Evolutionary conservation across 768 basidiomycete genomes (phyloP).

Genomic region (Russula dissimulans): DNA sequence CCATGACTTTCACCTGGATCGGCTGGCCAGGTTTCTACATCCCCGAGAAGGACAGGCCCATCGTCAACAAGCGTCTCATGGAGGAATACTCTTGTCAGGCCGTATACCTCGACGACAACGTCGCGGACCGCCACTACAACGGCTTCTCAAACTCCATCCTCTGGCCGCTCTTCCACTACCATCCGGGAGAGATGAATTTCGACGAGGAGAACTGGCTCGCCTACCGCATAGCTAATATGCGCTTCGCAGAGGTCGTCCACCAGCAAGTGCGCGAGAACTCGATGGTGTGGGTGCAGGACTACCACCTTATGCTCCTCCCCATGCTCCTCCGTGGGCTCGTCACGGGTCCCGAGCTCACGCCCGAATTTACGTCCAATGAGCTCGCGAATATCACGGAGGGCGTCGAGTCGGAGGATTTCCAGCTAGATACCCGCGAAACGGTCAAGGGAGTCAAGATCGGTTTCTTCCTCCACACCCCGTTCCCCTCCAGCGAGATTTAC

Average conservation of each 20-base stretch:
- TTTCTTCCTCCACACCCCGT: slow-evolving; percentile 97
- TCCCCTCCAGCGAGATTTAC: slow-evolving; percentile 97
- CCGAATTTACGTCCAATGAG: slow-evolving; percentile 51
- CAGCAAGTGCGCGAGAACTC: slow-evolving; percentile 72
- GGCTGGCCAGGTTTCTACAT: slow-evolving; percentile 95
- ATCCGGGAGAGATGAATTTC: slow-evolving; percentile 99
- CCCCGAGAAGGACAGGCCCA: slow-evolving; percentile 80
- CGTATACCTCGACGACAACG: slow-evolving; percentile 94
- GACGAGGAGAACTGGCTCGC: slow-evolving; percentile 98
- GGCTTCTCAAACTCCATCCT: slow-evolving; percentile 99
- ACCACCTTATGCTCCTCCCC: slow-evolving; percentile 95
- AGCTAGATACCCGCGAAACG: slow-evolving; percentile 29
- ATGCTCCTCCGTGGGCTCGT: slow-evolving; percentile 88
- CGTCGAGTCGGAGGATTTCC: slow-evolving; percentile 42
- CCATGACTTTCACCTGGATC: slow-evolving; percentile 96
- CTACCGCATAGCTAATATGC: slow-evolving; percentile 92
- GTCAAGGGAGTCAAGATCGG: slow-evolving; percentile 84
- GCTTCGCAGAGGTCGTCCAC: slow-evolving; percentile 85
- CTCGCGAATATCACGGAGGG: slow-evolving; percentile 66
- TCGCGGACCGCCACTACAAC: slow-evolving; percentile 97
- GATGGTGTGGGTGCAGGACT: slow-evolving; percentile 99
- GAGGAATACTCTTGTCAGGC: slow-evolving; percentile 97
- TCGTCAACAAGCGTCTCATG: slow-evolving; percentile 86
- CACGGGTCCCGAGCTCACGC: slow-evolving; percentile 52
- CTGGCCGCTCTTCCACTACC: slow-evolving; percentile 99